Conservation (phyloP, 2,329 filamentous ascomycete genomes). For the Diplocarpon rosae region DNA sequence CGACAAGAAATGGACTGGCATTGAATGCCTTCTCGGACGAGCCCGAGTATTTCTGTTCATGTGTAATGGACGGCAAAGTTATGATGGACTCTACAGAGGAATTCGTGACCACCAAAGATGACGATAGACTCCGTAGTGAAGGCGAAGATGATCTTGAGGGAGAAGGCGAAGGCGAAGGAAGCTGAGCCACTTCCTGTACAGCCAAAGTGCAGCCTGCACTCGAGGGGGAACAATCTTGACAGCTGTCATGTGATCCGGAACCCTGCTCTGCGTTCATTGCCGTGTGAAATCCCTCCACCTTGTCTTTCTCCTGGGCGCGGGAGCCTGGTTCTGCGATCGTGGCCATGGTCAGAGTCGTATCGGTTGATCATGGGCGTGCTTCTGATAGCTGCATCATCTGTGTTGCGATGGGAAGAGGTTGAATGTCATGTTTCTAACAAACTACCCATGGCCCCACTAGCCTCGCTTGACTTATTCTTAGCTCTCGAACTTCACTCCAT, state of each 20-base stretch:
- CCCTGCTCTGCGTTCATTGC: background rate
- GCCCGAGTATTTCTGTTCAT: conserved; percentile 11
- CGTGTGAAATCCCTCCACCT: background rate
- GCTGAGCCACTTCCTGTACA: conserved; percentile 15
- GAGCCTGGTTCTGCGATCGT: background rate
- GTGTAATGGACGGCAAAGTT: conserved; percentile 6
- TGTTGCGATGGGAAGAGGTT: background rate
- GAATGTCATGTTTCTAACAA: background rate
- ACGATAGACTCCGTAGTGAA: conserved; percentile 19
- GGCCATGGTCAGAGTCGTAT: background rate
- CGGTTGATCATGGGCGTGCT: background rate
- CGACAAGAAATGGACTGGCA: background rate
- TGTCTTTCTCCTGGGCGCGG: background rate
- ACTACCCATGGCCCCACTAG: too few species aligned
- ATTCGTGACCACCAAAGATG: conserved; percentile 13
- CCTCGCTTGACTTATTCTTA: too few species aligned
- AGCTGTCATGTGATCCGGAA: conserved; percentile 1
- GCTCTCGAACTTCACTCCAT: too few species aligned
- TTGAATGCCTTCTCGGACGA: conserved; percentile 12
- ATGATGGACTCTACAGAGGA: conserved; percentile 9
- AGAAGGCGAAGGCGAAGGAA: conserved; percentile 22
- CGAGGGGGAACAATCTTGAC: background rate
- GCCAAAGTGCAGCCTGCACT: conserved; percentile 3
- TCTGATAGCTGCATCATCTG: background rate
- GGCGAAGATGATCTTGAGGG: conserved; percentile 13